Percentiles rank a stretch among this genome's conserved stretches.
These are phyloP conservation scores for Ophiocordyceps polyrhachis-furcata DNA, from an alignment of 2,329 filamentous ascomycete species.

Conservation along the genomic window DNA sequence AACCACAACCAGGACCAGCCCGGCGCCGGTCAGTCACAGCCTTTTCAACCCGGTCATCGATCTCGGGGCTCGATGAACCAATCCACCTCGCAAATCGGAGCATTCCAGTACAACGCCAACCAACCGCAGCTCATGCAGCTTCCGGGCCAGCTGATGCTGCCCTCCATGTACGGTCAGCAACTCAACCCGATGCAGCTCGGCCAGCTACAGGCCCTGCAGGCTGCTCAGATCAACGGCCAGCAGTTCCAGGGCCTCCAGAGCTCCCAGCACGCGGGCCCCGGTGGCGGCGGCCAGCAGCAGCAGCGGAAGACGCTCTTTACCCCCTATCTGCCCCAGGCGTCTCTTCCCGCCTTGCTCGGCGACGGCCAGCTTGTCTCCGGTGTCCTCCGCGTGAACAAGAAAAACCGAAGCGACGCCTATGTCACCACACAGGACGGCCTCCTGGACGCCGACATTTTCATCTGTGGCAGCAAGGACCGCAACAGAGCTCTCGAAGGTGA, in stretches of 20 bases:
- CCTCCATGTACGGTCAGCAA: constrained; percentile 74
- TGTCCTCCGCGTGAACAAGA: constrained; percentile 97
- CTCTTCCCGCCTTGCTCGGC: constrained; percentile 70
- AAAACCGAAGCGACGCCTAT: constrained; percentile 96
- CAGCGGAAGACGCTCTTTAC: constrained; percentile 98
- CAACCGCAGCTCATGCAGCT: constrained; percentile 81
- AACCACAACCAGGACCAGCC: constrained; percentile 40
- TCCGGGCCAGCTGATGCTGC: constrained; percentile 71
- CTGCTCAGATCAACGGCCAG: constrained; percentile 65
- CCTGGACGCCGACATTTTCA: constrained; percentile 95
- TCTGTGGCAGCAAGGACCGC: constrained; percentile 96
- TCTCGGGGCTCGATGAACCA: constrained; percentile 68
- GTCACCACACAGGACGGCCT: constrained; percentile 77
- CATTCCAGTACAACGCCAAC: constrained; percentile 66
- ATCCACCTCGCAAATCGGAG: constrained; percentile 65
- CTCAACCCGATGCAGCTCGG: constrained; percentile 74
- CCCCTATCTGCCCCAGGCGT: constrained; percentile 89
- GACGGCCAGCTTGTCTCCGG: constrained; percentile 92
- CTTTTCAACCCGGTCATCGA: constrained; percentile 87
- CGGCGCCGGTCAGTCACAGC: constrained; percentile 36
- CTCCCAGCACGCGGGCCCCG: constrained; percentile 54
- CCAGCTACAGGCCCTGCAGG: constrained; percentile 83
- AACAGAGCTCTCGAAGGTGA: constrained; percentile 95
- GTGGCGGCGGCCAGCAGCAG: constrained; percentile 50
- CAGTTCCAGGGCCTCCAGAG: constrained; percentile 47